Evolutionary conservation across 257 asterid species (phyloP).

Genomic region (Fraxinus cuspidata): DNA sequence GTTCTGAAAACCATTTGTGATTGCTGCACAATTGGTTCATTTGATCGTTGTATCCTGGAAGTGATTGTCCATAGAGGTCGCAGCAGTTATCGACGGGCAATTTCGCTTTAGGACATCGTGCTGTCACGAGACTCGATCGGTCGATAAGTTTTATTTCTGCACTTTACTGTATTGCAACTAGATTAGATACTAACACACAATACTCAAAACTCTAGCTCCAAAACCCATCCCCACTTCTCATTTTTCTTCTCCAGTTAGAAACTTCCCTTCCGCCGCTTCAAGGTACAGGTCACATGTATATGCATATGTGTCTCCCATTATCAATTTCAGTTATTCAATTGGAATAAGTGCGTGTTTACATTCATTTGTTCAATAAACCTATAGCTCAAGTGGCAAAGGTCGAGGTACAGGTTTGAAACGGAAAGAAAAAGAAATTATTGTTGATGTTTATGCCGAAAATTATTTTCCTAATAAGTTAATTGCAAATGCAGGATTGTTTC

Average conservation of each 20-base stretch:
- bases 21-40: no score
- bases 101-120: no score
- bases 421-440: neutral
- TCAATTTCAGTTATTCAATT: slow-evolving; percentile 3
- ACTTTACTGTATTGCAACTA: no score
- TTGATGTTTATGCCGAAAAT: neutral
- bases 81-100: no score
- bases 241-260: slow-evolving; percentile 32
- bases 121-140: no score
- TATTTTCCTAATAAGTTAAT: neutral
- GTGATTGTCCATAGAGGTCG: no score
- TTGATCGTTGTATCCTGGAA: no score
- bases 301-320: neutral
- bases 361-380: neutral
- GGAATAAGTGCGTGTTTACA: neutral
- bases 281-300: slow-evolving; percentile 31
- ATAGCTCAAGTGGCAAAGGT: neutral
- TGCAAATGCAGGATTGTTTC: slow-evolving; percentile 39
- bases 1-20: no score
- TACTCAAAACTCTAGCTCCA: slow-evolving; percentile 29
- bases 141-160: no score
- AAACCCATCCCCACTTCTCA: slow-evolving; percentile 35
- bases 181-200: no score
- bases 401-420: neutral
- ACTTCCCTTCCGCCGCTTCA: slow-evolving; percentile 27